A percentile compares a stretch with the other conserved stretches of the same genome.
phyloP scores from a whole-genome alignment of 192 early-diverging fungal genomes.

The Mortierella antarctica region DNA sequence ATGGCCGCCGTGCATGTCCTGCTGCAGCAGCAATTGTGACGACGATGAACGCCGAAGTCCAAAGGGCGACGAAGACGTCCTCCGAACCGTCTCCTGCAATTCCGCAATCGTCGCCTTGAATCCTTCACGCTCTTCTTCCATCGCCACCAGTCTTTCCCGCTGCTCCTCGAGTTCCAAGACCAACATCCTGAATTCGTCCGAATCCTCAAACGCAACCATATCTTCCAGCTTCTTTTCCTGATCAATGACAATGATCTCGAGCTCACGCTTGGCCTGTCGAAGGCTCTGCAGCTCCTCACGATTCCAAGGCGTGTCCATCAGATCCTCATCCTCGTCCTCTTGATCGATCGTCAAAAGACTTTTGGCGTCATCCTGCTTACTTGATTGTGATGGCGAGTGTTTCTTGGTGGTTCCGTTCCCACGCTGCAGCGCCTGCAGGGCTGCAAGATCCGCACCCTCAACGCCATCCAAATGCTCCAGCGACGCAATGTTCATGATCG shows the following conservation, averaged over 20 bases:
- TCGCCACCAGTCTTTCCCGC: constrained; percentile 26
- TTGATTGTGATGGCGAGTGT: neutral
- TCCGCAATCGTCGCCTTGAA: constrained; percentile 12
- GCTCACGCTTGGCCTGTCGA: constrained; percentile 57
- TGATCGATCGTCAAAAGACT: constrained; percentile 2
- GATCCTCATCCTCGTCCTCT: constrained; percentile 26
- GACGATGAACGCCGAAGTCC: constrained; percentile 8
- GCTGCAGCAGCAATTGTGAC: neutral
- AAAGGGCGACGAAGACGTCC: neutral
- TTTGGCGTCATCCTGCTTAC: neutral
- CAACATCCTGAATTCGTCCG: constrained; percentile 36
- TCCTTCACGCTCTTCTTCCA: constrained; percentile 40
- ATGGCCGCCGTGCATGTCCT: neutral
- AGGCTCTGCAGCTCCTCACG: constrained; percentile 56
- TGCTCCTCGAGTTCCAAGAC: constrained; percentile 44
- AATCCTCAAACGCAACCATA: constrained; percentile 40
- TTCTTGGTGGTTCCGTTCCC: neutral
- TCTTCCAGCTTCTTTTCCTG: constrained; percentile 60
- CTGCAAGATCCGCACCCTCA: constrained; percentile 12
- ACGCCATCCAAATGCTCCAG: constrained; percentile 16
- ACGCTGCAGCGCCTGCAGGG: constrained; percentile 12
- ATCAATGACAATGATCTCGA: constrained; percentile 63
- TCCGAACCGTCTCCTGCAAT: constrained; percentile 25
- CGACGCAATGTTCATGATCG: constrained; percentile 24
- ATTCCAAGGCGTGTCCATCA: constrained; percentile 48